Base-by-base conservation (phyloP, 345 rosid genomes). In the Sisymbrium altissimum region DNA sequence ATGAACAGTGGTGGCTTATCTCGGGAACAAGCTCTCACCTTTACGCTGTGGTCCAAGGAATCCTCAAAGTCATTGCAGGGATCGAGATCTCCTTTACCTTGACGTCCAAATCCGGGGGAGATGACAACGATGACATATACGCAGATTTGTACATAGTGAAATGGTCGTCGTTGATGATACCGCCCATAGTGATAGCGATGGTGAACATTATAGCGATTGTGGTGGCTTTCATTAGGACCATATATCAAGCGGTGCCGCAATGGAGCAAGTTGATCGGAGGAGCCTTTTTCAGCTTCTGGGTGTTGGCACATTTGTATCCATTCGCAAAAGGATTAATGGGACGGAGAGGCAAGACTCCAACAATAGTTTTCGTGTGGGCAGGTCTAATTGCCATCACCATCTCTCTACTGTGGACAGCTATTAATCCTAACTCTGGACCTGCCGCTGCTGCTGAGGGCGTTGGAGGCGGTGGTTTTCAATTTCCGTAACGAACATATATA, bases 271-370 rank as follows among this genome's bases (percentile, higher is more conserved):
- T 92, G 73, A 68, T 95, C 0, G 99, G 97, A 32, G 98, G 99
- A 56, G 90, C 93, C 0, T 95, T 95, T 78, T 95, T 95, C 66
- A 89, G 97, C 79, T 88, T 88, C 50, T 95, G 99, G 99, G 99
- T 92, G 49, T 72, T 95, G 84, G 93, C 92, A 7, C 98, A 90
- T 83, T 70, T 95, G 65, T 92, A 92, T 71, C 99, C 99, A 7
- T 92, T 95, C 19, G 98, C 98, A 23, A 92, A 95, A 68, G 99
- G 99, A 18, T 64, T 92, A 80, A 95, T 90, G 98, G 96, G 99
- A n/a, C 80, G 93, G 70, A 84, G 98, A 65, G 82, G 92, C 15
- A 95, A 92, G 85, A 95, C 99, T 2, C 97, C 99, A 1, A 92
- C 99, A 0, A 88, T 92, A 9, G 97, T 95, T 43, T 87, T 85